phyloP scores from a whole-genome alignment of 176 grass and related monocot genomes.

The Zizania latifolia region DNA sequence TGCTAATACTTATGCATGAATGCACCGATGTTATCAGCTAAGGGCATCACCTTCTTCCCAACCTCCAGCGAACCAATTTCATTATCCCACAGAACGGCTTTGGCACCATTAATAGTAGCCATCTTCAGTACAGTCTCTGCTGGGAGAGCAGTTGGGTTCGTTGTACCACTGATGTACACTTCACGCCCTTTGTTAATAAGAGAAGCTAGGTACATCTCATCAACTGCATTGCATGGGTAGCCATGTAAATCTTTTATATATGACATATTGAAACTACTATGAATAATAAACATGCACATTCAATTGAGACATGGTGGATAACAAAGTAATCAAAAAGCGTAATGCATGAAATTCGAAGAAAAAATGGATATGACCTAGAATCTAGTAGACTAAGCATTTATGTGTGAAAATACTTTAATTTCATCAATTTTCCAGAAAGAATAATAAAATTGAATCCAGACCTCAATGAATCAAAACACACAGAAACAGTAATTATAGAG shows the following conservation, averaged over 20 bases:
- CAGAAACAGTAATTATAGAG: neutral
- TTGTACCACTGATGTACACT: conserved; percentile 61
- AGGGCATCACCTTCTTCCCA: conserved; percentile 70
- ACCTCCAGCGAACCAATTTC: conserved; percentile 82
- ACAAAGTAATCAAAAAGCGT: neutral
- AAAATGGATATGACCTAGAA: neutral
- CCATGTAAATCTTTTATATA: conserved; percentile 12
- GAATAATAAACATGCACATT: neutral
- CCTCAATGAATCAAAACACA: neutral
- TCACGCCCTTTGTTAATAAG: conserved; percentile 95
- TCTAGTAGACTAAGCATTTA: neutral
- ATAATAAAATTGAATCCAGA: too few relatives aligned
- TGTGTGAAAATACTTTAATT: neutral
- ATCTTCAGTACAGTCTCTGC: conserved; percentile 67
- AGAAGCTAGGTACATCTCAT: conserved; percentile 95
- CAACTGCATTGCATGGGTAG: conserved; percentile 44
- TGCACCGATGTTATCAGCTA: neutral
- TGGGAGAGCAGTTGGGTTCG: conserved; percentile 73
- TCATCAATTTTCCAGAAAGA: neutral
- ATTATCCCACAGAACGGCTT: conserved; percentile 88
- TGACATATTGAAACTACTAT: neutral
- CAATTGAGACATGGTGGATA: neutral
- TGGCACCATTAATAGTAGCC: conserved; percentile 79
- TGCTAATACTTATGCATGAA: neutral
- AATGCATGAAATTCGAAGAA: neutral